Evolutionary conservation across 176 grass and related monocot genomes (phyloP), one percentile per base, ranked within the genome.

Genomic region (Raddia guianensis): DNA sequence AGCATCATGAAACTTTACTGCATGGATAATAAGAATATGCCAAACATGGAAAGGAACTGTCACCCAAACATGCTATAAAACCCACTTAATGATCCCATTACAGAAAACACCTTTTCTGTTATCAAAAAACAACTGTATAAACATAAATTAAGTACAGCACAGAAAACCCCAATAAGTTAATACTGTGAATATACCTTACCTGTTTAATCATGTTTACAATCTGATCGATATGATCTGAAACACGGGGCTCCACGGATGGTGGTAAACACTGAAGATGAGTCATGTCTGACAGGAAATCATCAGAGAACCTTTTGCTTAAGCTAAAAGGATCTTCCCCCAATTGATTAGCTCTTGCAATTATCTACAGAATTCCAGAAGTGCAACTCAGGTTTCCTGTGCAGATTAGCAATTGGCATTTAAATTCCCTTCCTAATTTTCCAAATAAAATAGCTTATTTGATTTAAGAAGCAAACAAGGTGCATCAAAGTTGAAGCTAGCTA

Each of bases 171-270:
- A 78, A 50, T 7, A 43, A 83, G 7, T 1, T 34, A 82, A 82
- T 33, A 70, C 12, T 54, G 60, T 18, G 75, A n/a, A 27, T 42
- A 63, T 18, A 80, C 2, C 8, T 77, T 86, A 95, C 96, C 96
- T 98, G 86, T 62, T 85, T 95, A 81, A 98, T 98, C 96, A 98
- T 95, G 68, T 87, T 82, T 72, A 98, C 87, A 89, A 98, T 98
- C 42, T 98, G 92, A 73, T 72, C 68, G 5, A 98, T 91, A 51
- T 95, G 96, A 65, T 92, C 86, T 54, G 96, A 95, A 85, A 98
- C 92, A 73, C 92, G 86, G 32, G 96, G 96, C 85, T 95, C 90
- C 14, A 91, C 70, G 78, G 96, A 90, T 66, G 96, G 96, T 81
- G 88, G 79, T 65, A 98, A 89, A 80, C 96, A 98, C 64, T 93